Percentiles rank a stretch among this genome's conserved stretches.
These are phyloP conservation scores for Coprinellus aureogranulatus DNA, from an alignment of 768 basidiomycete species.

Conservation along the genomic window DNA sequence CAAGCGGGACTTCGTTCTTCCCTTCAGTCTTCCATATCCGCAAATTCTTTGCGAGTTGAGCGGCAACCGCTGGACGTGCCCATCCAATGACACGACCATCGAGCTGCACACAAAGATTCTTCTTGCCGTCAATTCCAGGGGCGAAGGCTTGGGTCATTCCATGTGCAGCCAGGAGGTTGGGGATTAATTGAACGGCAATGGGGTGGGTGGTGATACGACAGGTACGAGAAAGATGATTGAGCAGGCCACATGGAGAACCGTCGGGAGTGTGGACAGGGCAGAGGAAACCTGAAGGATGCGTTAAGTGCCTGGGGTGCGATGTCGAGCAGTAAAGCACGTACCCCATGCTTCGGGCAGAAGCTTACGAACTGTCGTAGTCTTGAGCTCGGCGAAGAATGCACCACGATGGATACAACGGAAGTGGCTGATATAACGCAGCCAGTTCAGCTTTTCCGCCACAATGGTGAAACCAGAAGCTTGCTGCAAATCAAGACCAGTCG, in stretches of 20 bases:
- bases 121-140: constrained; percentile 74
- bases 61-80: constrained; percentile 72
- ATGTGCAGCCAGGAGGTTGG: constrained; percentile 74
- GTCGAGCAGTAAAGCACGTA: constrained; percentile 28
- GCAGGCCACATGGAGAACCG: constrained; percentile 94
- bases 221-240: constrained; percentile 92
- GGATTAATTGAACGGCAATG: constrained; percentile 75
- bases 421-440: constrained; percentile 97
- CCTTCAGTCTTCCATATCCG: constrained; percentile 95
- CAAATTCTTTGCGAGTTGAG: constrained; percentile 78
- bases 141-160: constrained; percentile 94
- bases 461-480: constrained; percentile 99
- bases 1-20: constrained; percentile 76
- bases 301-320: neutral
- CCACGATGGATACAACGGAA: constrained; percentile 98
- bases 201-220: constrained; percentile 86
- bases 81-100: constrained; percentile 95
- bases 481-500: constrained; percentile 92
- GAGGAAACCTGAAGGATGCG: constrained; percentile 67
- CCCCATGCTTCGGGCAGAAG: constrained; percentile 98
- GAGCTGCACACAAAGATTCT: constrained; percentile 87
- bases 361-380: constrained; percentile 96
- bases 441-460: constrained; percentile 97
- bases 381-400: constrained; percentile 97
- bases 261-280: constrained; percentile 99